phyloP scores from a whole-genome alignment of 2,329 filamentous ascomycete genomes.

The Grosmannia serpens region DNA sequence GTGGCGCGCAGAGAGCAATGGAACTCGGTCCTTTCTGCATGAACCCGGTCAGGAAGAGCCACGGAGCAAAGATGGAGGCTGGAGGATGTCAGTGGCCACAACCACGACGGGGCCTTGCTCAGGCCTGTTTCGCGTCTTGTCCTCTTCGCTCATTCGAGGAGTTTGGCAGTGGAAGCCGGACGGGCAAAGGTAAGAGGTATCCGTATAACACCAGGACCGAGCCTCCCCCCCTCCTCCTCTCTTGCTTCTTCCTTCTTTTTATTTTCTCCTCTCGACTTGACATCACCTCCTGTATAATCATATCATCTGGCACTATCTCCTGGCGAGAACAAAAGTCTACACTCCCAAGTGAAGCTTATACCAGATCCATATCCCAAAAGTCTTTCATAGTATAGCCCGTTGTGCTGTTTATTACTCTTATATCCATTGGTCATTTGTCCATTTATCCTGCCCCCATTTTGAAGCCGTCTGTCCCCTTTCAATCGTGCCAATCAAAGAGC shows the following conservation, averaged over 20 bases:
- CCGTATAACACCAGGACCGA: background rate
- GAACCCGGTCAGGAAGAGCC: background rate
- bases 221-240: background rate
- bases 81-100: slow-evolving; percentile 3
- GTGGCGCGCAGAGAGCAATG: slow-evolving; percentile 1
- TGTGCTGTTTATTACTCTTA: background rate
- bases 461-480: too few relatives aligned
- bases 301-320: slow-evolving; percentile 5
- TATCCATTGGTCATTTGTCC: background rate
- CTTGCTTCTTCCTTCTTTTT: background rate
- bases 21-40: background rate
- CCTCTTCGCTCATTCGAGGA: background rate
- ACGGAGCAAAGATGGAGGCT: background rate
- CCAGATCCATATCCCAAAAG: background rate
- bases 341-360: background rate
- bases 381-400: background rate
- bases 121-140: background rate
- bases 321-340: slow-evolving; percentile 7
- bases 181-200: background rate
- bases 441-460: background rate
- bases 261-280: background rate
- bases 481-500: background rate
- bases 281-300: background rate
- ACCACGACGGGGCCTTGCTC: background rate
- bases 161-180: slow-evolving; percentile 1